Conservation (phyloP, 176 grass and related monocot genomes). For the Aegilops speltoides region DNA sequence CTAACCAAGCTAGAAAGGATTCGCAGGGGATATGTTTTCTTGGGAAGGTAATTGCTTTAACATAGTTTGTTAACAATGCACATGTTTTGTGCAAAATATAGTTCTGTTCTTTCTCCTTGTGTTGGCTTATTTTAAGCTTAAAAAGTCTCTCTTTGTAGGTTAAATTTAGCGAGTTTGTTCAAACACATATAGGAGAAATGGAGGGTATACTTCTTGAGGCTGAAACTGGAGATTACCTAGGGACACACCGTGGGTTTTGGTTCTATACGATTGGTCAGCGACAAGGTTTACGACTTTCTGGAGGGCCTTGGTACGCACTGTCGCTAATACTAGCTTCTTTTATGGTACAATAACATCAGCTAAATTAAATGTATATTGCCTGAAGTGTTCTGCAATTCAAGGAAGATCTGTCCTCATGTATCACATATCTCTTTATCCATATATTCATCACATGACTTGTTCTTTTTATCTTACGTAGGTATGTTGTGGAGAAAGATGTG, state of each 20-base stretch:
- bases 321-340: not conserved
- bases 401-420: not conserved
- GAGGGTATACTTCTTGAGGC: conserved; percentile 86
- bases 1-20: conserved; percentile 88
- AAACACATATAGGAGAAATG: conserved; percentile 81
- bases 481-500: conserved; percentile 93
- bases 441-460: not conserved
- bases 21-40: conserved; percentile 99
- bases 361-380: conserved; percentile 24
- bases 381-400: not conserved
- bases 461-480: conserved; percentile 44
- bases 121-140: not conserved
- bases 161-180: conserved; percentile 98
- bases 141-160: conserved; percentile 54
- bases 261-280: conserved; percentile 96
- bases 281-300: conserved; percentile 83
- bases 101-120: not conserved
- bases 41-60: conserved; percentile 64
- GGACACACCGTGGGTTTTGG: conserved; percentile 87
- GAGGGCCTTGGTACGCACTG: conserved; percentile 78
- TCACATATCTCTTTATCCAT: not conserved
- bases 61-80: not conserved
- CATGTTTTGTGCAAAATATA: conserved; percentile 1
- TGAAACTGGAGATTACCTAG: conserved; percentile 94
- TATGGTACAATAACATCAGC: conserved; percentile 3